Base-by-base conservation (phyloP, 2,329 filamentous ascomycete species). In the Grosmannia clavigera region DNA sequence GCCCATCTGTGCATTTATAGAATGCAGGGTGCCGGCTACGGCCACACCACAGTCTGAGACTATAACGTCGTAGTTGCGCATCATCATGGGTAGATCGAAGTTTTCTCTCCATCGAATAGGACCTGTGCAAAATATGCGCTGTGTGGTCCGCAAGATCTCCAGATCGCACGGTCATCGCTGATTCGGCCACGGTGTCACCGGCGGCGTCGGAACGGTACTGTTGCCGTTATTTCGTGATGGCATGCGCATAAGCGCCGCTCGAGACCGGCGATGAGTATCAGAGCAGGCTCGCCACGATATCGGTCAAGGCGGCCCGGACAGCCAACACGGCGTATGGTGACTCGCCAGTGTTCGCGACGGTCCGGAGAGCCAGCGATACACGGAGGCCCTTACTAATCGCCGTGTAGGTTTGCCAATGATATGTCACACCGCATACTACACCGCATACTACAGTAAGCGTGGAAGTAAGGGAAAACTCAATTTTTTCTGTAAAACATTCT, bases 151-250 rank as follows among this genome's bases (percentile, higher is more conserved):
- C 6, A 35, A 35, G 33, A 35, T 35, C 5, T 3, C 38, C 12
- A 12, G 46, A 5, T 16, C 35, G 27, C 19, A 55, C 57, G 3
- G 63, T 54, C 1, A 61, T 61, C 9, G 61, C 33, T 0, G 40
- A 12, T 1, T 60, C 48, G 1, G 58, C 22, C 35, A 65, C 14
- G 1, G 63, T 56, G 3, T 33, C 48, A 12, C 58, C 54, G 4
- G 63, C 61, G 2, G 64, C 55, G 25, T 64, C 64, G 65, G 61
- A 5, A 52, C 62, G 0, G 53, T 16, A 46, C 57, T 61, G 46
- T 31, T 43, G 9, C 64, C 64, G 22, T 63, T 11, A 1, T 61
- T 60, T 2, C 60, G 61, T 0, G 64, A 63, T n/a, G 65, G 38
- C 59, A 6, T 50, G 43, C 10, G 65, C 5, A 33, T 63, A 62